phyloP scores from a whole-genome alignment of 2,329 filamentous ascomycete genomes.

The Ascomycota sp. region DNA sequence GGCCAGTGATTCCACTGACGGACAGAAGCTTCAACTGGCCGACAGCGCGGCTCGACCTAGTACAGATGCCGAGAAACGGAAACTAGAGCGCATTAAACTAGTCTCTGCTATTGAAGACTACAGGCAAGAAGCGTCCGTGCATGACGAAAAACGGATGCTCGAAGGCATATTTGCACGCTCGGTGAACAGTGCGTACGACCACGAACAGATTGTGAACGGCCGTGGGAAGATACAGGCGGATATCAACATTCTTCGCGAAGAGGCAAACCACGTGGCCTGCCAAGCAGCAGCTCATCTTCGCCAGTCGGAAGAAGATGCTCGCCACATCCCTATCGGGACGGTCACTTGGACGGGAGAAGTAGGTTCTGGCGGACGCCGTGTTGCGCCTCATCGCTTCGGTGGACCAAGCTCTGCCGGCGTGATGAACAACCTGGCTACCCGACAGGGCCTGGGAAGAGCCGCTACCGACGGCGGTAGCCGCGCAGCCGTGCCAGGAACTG shows the following conservation, averaged over 20 bases:
- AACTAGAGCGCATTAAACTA: slow-evolving; percentile 33
- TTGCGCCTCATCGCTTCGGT: slow-evolving; percentile 27
- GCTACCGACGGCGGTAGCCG: slow-evolving; percentile 24
- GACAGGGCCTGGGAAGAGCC: slow-evolving; percentile 26
- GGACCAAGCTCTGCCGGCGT: slow-evolving; percentile 34
- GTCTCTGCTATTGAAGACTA: slow-evolving; percentile 47
- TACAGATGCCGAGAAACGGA: slow-evolving; percentile 14
- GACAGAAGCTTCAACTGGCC: slow-evolving; percentile 1
- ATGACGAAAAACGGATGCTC: slow-evolving; percentile 59
- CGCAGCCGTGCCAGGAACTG: slow-evolving; percentile 19
- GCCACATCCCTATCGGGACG: slow-evolving; percentile 55
- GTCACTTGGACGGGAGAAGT: slow-evolving; percentile 87
- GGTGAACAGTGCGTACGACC: slow-evolving; percentile 80
- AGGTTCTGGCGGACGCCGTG: slow-evolving; percentile 55
- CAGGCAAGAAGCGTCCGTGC: slow-evolving; percentile 27
- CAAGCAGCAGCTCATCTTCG: slow-evolving; percentile 59
- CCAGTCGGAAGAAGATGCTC: slow-evolving; percentile 51
- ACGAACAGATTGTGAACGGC: slow-evolving; percentile 75
- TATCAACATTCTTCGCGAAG: slow-evolving; percentile 55
- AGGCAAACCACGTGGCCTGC: slow-evolving; percentile 62
- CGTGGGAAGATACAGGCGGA: slow-evolving; percentile 54
- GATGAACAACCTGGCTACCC: slow-evolving; percentile 33
- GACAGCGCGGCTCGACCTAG: slow-evolving; percentile 2
- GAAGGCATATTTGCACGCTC: slow-evolving; percentile 74
- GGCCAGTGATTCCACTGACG: slow-evolving; percentile 1